These are phyloP conservation scores for Spathaspora boniae DNA, from an alignment of 805 yeast genomes.

Conservation along the genomic window DNA sequence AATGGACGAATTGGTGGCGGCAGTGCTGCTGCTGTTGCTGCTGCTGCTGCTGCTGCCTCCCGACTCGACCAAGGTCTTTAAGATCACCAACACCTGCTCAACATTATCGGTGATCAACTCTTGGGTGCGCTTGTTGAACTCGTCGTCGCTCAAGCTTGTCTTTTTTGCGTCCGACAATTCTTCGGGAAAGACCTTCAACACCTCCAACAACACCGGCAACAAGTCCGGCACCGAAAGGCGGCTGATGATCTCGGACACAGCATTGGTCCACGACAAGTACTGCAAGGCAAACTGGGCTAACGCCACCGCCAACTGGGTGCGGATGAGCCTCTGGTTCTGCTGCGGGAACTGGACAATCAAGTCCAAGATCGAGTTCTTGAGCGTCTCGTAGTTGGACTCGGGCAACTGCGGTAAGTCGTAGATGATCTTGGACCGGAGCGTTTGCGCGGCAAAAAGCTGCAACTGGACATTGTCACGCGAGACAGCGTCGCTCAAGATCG, in stretches of 20 bases:
- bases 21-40: constrained; percentile 20
- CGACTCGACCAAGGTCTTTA: constrained; percentile 44
- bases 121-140: constrained; percentile 61
- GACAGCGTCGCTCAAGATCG: constrained; percentile 39
- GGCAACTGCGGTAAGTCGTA: constrained; percentile 81
- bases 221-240: constrained; percentile 39
- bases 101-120: constrained; percentile 66
- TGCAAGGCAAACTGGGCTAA: constrained; percentile 82
- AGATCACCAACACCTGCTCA: constrained; percentile 59
- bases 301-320: constrained; percentile 79
- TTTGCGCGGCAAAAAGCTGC: constrained; percentile 86
- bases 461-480: constrained; percentile 46
- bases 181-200: constrained; percentile 85
- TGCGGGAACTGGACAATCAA: constrained; percentile 46
- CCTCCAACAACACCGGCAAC: constrained; percentile 57
- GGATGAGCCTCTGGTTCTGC: constrained; percentile 51
- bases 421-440: constrained; percentile 77
- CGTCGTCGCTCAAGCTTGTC: constrained; percentile 78
- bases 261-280: constrained; percentile 65
- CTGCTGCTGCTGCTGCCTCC: constrained; percentile 5
- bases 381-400: constrained; percentile 47
- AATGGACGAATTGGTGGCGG: constrained; percentile 39
- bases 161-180: constrained; percentile 77
- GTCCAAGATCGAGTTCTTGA: constrained; percentile 65
- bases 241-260: constrained; percentile 63